Conservation (phyloP, 129 eudicot species). For the Tagetes patula region DNA sequence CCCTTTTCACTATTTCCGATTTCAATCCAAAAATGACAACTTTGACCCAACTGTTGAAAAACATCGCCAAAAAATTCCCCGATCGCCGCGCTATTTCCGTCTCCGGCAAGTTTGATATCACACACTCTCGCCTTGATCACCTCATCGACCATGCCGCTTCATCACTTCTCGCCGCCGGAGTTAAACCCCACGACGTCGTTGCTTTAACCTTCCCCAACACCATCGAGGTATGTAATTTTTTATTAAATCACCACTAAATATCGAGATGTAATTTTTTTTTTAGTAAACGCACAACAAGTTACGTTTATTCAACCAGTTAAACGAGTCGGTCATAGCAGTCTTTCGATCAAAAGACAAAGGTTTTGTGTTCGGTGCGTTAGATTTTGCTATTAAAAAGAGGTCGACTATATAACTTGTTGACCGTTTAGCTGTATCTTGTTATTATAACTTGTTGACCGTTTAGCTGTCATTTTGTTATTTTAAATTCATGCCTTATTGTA, state of each 20-base stretch:
- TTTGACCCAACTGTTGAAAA: slow-evolving; percentile 54
- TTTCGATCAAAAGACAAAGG: too few species aligned
- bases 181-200: slow-evolving; percentile 69
- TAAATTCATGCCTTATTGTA: too few species aligned
- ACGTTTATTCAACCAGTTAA: too few species aligned
- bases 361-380: too few species aligned
- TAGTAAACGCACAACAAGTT: too few species aligned
- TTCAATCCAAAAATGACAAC: slow-evolving; percentile 45
- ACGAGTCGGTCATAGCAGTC: too few species aligned
- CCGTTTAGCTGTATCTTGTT: too few species aligned
- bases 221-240: slow-evolving; percentile 52
- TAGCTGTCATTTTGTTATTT: too few species aligned
- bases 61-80: slow-evolving; percentile 60
- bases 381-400: too few species aligned
- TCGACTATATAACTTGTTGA: too few species aligned
- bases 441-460: too few species aligned
- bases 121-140: slow-evolving; percentile 56
- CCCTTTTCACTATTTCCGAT: background rate
- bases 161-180: slow-evolving; percentile 68
- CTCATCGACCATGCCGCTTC: slow-evolving; percentile 63
- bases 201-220: slow-evolving; percentile 98
- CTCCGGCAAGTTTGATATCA: slow-evolving; percentile 67
- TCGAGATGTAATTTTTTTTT: too few species aligned
- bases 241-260: background rate
- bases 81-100: slow-evolving; percentile 72